These are phyloP conservation scores for Pittosporum tobira DNA, from an alignment of 129 eudicot genomes.

Conservation along the genomic window DNA sequence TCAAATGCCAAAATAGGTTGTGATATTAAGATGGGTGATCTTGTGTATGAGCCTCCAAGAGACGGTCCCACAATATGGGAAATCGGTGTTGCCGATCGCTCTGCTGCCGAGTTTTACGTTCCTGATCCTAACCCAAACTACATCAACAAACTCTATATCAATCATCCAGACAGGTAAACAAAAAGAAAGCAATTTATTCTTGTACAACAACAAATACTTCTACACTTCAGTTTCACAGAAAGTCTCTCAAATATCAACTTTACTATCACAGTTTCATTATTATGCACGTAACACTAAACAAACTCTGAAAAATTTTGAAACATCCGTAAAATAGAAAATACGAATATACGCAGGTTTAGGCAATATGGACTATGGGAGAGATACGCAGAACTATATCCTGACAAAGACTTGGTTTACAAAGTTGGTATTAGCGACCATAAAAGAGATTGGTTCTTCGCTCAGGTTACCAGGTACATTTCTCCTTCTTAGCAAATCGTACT, in stretches of 20 bases:
- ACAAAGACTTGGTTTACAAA: conserved; percentile 58
- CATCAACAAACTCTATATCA: conserved; percentile 51
- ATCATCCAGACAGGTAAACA: conserved; percentile 89
- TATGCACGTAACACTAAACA: too few relatives aligned
- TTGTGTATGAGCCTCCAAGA: conserved; percentile 76
- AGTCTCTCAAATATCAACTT: too few relatives aligned
- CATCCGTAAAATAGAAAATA: too few relatives aligned
- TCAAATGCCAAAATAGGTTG: conserved; percentile 34
- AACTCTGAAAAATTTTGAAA: too few relatives aligned
- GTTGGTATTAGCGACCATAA: conserved; percentile 59
- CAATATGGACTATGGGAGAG: conserved; percentile 96
- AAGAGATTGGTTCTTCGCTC: conserved; percentile 92
- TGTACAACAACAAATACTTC: too few relatives aligned
- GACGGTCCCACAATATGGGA: conserved; percentile 95
- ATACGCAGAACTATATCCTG: conserved; percentile 65
- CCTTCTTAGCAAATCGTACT: background rate
- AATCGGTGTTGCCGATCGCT: conserved; percentile 87
- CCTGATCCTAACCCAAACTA: conserved; percentile 74
- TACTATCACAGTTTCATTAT: too few relatives aligned
- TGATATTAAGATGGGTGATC: conserved; percentile 39
- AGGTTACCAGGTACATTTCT: conserved; percentile 52
- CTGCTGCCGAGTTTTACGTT: conserved; percentile 73
- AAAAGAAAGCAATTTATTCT: too few relatives aligned
- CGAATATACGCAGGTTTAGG: conserved; percentile 58
- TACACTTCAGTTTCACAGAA: too few relatives aligned